phyloP scores from a whole-genome alignment of 805 yeast genomes.

The Maudiozyma saulgeensis region DNA sequence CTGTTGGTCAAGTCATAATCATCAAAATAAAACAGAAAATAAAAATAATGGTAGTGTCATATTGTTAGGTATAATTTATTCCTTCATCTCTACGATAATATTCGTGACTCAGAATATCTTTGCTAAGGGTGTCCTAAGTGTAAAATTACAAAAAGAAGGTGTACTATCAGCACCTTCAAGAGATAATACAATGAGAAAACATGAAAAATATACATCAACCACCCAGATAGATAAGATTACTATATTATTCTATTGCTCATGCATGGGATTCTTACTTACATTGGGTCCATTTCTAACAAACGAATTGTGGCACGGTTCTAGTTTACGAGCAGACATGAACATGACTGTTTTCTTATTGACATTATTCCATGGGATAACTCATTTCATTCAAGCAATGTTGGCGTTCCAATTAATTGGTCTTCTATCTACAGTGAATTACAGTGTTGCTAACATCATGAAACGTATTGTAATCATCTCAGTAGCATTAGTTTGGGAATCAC shows the following conservation, averaged over 20 bases:
- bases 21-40: constrained; percentile 5
- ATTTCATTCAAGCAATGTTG: constrained; percentile 60
- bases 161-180: constrained; percentile 14
- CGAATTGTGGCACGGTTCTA: constrained; percentile 32
- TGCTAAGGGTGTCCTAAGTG: constrained; percentile 63
- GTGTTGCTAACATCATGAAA: constrained; percentile 69
- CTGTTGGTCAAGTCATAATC: constrained; percentile 40
- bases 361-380: constrained; percentile 55
- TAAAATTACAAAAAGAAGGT: constrained; percentile 22
- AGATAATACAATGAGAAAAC: no score
- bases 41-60: constrained; percentile 5
- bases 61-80: constrained; percentile 30
- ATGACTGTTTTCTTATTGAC: constrained; percentile 31
- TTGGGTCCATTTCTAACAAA: constrained; percentile 54
- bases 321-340: constrained; percentile 26
- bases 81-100: constrained; percentile 40
- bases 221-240: constrained; percentile 55
- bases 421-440: constrained; percentile 67
- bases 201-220: constrained; percentile 14
- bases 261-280: constrained; percentile 58
- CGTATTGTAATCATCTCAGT: constrained; percentile 61
- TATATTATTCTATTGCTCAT: constrained; percentile 60
- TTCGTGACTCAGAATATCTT: constrained; percentile 73
- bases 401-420: constrained; percentile 70
- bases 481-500: constrained; percentile 57